phyloP scores from a whole-genome alignment of 1,284 basidiomycete genomes.

The Heliocybe sulcata region DNA sequence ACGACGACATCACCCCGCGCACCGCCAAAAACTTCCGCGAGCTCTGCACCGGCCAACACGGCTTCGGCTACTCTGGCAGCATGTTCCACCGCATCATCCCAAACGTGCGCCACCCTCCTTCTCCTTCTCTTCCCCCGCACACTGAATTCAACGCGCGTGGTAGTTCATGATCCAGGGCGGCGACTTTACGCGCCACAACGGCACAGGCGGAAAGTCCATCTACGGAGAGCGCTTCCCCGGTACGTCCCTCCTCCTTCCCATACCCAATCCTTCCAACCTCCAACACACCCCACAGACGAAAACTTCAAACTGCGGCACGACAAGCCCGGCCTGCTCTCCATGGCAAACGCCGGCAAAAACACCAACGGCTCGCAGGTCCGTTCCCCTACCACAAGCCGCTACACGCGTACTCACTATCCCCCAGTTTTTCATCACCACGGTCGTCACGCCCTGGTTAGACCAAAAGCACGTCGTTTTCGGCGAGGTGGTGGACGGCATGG shows the following conservation, averaged over 20 bases:
- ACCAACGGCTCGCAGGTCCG: conserved; percentile 67
- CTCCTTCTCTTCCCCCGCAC: neutral
- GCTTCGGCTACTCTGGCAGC: conserved; percentile 59
- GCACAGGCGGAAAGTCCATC: conserved; percentile 87
- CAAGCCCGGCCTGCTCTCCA: conserved; percentile 80
- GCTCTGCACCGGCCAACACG: conserved; percentile 74
- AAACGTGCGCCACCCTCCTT: conserved; percentile 25
- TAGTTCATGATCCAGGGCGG: conserved; percentile 86
- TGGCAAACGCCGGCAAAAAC: conserved; percentile 78
- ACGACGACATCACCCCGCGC: conserved; percentile 37
- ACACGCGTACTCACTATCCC: too few relatives aligned
- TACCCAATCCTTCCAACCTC: neutral
- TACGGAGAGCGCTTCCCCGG: conserved; percentile 79
- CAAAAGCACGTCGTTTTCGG: conserved; percentile 81
- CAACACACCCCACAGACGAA: conserved; percentile 56
- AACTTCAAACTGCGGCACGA: conserved; percentile 79
- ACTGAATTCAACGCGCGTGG: neutral
- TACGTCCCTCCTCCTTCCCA: conserved; percentile 23
- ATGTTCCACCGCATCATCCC: conserved; percentile 85
- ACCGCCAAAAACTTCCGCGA: conserved; percentile 52
- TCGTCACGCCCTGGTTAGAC: conserved; percentile 73
- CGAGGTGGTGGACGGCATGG: conserved; percentile 73
- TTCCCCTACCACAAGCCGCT: too few relatives aligned
- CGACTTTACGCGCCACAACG: conserved; percentile 70
- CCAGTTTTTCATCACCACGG: conserved; percentile 89